phyloP scores from a whole-genome alignment of 306 rosid genomes.

The Mimosa bimucronata region DNA sequence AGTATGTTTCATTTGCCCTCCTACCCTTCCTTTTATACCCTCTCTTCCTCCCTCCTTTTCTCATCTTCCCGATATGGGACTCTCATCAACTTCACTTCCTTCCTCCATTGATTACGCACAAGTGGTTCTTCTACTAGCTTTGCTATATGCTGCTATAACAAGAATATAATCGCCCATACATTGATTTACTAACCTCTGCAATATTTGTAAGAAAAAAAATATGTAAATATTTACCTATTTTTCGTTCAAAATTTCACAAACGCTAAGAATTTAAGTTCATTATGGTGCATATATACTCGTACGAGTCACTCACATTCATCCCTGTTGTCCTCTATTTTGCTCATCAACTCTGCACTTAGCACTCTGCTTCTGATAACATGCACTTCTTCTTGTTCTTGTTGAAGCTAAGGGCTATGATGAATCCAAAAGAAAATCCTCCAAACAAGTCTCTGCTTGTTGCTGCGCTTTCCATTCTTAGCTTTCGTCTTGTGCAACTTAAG shows the following conservation, averaged over 20 bases:
- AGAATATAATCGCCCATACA: too few relatives aligned
- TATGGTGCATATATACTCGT: background rate
- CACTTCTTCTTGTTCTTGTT: background rate
- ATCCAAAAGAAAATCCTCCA: conserved; percentile 39
- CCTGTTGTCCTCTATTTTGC: too few relatives aligned
- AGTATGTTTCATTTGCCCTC: conserved; percentile 5
- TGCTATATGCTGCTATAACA: too few relatives aligned
- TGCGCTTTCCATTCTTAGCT: background rate
- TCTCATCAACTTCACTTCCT: too few relatives aligned
- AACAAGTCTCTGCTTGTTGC: conserved; percentile 26
- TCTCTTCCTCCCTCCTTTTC: too few relatives aligned
- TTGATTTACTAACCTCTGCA: too few relatives aligned
- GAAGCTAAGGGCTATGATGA: conserved; percentile 12
- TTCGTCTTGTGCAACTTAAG: background rate
- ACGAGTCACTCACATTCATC: conserved; percentile 1
- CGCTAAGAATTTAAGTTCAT: background rate
- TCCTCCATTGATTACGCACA: too few relatives aligned
- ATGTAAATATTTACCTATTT: too few relatives aligned
- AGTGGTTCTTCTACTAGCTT: too few relatives aligned
- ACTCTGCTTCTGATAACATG: background rate
- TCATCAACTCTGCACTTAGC: background rate
- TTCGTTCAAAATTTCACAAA: background rate
- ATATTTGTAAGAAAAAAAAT: too few relatives aligned
- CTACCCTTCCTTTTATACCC: too few relatives aligned
- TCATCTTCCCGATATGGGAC: too few relatives aligned